A percentile compares a stretch with the other conserved stretches of the same genome.
These are phyloP conservation scores for Pulveroboletus sp. DNA, from an alignment of 768 basidiomycete species.

Conservation along the genomic window DNA sequence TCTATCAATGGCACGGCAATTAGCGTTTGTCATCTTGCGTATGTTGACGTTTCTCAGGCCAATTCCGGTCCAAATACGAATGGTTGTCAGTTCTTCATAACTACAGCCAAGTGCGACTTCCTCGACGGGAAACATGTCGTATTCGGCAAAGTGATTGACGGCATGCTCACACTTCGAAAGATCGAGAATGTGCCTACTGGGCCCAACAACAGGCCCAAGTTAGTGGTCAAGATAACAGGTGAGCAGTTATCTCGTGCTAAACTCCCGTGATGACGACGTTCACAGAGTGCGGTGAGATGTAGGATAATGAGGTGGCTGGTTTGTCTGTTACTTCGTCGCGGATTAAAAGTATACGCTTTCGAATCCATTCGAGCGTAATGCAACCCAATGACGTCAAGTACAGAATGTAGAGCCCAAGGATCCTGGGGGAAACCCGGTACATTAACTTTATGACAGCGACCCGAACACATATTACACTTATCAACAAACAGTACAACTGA, in stretches of 20 bases:
- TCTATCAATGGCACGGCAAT: constrained; percentile 72
- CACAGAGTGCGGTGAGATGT: constrained; percentile 60
- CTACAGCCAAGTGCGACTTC: constrained; percentile 91
- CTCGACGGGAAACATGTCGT: constrained; percentile 94
- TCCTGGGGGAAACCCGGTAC: not conserved
- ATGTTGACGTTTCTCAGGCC: constrained; percentile 47
- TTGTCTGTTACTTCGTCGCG: not conserved
- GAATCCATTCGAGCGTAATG: not conserved
- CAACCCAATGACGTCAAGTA: not conserved
- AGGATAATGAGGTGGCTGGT: constrained; percentile 8
- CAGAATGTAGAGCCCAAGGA: not conserved
- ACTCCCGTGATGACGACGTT: not conserved
- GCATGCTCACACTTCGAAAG: constrained; percentile 92
- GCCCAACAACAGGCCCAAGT: constrained; percentile 83
- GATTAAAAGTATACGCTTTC: not conserved
- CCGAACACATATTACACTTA: not conserved
- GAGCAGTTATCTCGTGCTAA: constrained; percentile 14
- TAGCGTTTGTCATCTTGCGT: not conserved
- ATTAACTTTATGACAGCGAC: not conserved
- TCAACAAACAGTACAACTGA: not conserved
- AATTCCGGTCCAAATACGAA: constrained; percentile 95
- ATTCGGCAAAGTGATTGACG: constrained; percentile 86
- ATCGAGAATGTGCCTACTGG: constrained; percentile 95
- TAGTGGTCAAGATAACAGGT: constrained; percentile 87
- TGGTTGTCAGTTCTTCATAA: constrained; percentile 98